Evolutionary conservation across 2,329 filamentous ascomycete genomes (phyloP).

Genomic region (Cyclaneusma minus): DNA sequence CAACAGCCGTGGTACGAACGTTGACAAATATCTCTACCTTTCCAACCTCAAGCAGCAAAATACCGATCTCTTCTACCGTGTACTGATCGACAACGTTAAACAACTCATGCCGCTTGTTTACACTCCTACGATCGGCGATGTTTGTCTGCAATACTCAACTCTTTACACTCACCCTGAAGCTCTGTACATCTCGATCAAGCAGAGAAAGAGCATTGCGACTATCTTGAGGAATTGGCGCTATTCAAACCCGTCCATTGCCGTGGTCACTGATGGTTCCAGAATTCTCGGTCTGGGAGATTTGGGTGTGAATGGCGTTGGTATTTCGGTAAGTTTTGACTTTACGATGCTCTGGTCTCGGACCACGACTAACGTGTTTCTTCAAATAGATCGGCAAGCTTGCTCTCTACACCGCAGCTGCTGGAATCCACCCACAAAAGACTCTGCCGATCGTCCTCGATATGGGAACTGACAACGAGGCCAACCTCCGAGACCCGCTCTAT

Average conservation of each 20-base stretch:
- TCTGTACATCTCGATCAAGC: slow-evolving; percentile 90
- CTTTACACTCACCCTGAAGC: slow-evolving; percentile 91
- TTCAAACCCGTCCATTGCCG: slow-evolving; percentile 80
- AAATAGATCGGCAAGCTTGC: slow-evolving; percentile 73
- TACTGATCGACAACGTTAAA: slow-evolving; percentile 61
- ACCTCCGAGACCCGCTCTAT: slow-evolving; percentile 62
- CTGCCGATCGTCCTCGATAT: slow-evolving; percentile 54
- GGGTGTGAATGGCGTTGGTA: slow-evolving; percentile 93
- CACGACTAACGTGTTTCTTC: slow-evolving; percentile 1
- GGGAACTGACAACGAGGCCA: slow-evolving; percentile 50
- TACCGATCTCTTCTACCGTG: slow-evolving; percentile 68
- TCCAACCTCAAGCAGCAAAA: slow-evolving; percentile 62
- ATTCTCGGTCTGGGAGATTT: slow-evolving; percentile 88
- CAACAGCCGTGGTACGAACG: slow-evolving; percentile 47
- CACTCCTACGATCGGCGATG: slow-evolving; percentile 85
- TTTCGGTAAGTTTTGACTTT: slow-evolving; percentile 49
- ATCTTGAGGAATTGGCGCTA: slow-evolving; percentile 93
- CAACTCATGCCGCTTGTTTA: slow-evolving; percentile 76
- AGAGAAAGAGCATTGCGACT: slow-evolving; percentile 75
- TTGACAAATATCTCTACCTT: slow-evolving; percentile 78
- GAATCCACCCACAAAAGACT: slow-evolving; percentile 80
- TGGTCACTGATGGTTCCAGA: slow-evolving; percentile 89
- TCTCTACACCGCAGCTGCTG: slow-evolving; percentile 88
- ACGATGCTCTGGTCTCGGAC: background rate
- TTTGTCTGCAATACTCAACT: slow-evolving; percentile 90